Percentiles rank a stretch among this genome's conserved stretches.
These are phyloP conservation scores for Salix suchowensis DNA, from an alignment of 345 rosid species.

Conservation along the genomic window DNA sequence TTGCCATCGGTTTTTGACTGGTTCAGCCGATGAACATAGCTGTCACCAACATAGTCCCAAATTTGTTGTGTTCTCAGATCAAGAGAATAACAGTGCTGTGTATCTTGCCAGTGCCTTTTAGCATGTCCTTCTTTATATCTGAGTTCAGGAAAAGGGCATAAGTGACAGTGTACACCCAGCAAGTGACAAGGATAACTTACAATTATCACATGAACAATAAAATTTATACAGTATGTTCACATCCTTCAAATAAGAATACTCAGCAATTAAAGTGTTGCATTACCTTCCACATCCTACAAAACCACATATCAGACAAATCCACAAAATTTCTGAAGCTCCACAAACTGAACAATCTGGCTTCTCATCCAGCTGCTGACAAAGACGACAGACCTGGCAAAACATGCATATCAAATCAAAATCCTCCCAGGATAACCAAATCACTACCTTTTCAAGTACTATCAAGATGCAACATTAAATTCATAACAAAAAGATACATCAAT, in stretches of 20 bases:
- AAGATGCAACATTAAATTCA: no score
- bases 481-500: not conserved
- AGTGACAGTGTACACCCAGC: not conserved
- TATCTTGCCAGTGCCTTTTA: slow-evolving; percentile 84
- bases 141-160: slow-evolving; percentile 16
- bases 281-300: slow-evolving; percentile 97
- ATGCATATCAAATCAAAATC: not conserved
- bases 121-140: slow-evolving; percentile 97
- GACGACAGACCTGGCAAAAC: slow-evolving; percentile 64
- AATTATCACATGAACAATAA: slow-evolving; percentile 5
- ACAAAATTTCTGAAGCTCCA: slow-evolving; percentile 70
- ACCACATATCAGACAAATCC: slow-evolving; percentile 92
- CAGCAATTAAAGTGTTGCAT: not conserved
- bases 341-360: slow-evolving; percentile 72
- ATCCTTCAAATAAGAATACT: not conserved
- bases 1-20: slow-evolving; percentile 85
- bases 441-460: not conserved
- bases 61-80: slow-evolving; percentile 87
- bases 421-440: not conserved
- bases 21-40: slow-evolving; percentile 85
- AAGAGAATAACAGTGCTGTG: slow-evolving; percentile 84
- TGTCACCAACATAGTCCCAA: slow-evolving; percentile 97
- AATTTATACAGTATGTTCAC: not conserved
- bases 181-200: not conserved
- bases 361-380: slow-evolving; percentile 89